A percentile compares a stretch with the other conserved stretches of the same genome.
phyloP scores from a whole-genome alignment of 2,329 filamentous ascomycete genomes.

The Chrysoporthe puriensis region DNA sequence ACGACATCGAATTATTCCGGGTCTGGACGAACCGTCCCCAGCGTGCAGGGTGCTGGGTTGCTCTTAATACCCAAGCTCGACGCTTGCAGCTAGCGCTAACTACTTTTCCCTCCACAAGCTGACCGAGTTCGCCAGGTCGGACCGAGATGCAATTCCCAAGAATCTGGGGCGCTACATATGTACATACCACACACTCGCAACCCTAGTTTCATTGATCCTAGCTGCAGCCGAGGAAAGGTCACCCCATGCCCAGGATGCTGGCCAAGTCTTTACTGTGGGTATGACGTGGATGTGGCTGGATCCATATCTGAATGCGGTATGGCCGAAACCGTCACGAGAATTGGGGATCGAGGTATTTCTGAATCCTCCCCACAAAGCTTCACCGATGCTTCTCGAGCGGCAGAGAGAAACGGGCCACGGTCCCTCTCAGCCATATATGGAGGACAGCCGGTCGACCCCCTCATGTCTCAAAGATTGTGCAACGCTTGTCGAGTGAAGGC shows the following conservation, averaged over 20 bases:
- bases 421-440: not conserved
- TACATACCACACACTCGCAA: not conserved
- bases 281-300: slow-evolving; percentile 17
- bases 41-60: no score
- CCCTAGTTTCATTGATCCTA: not conserved
- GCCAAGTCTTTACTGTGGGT: slow-evolving; percentile 1
- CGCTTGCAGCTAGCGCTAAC: not conserved
- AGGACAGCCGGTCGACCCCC: not conserved
- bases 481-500: no score
- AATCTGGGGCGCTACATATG: not conserved
- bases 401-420: not conserved
- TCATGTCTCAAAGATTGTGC: not conserved
- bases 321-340: slow-evolving; percentile 6
- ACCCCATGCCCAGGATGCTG: not conserved
- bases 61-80: not conserved
- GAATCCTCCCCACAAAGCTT: not conserved
- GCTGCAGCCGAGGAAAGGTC: not conserved
- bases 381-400: not conserved
- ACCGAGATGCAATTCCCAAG: not conserved
- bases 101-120: not conserved
- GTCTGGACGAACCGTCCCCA: no score
- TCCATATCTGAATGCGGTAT: not conserved
- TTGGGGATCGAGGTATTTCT: slow-evolving; percentile 3
- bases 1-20: not conserved
- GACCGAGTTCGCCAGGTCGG: not conserved